Evolutionary conservation across 768 basidiomycete genomes (phyloP), one percentile per base, ranked within the genome.

Genomic region (Agaricus subrufescens): DNA sequence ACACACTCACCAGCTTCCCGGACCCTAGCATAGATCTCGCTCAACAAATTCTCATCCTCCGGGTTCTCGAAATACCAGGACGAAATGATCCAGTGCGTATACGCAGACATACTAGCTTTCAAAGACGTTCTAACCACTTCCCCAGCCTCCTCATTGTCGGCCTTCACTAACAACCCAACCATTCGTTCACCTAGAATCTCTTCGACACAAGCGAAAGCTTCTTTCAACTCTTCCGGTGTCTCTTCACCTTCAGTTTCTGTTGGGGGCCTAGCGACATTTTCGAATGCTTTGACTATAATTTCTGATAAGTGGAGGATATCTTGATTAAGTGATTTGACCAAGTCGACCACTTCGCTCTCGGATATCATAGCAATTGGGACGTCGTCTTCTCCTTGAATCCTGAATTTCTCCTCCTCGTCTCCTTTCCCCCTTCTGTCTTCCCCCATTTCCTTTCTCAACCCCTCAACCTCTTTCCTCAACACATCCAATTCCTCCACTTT

Each of bases 21-120:
- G 23, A 83, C 73, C 55, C 64, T 60, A 25, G 65, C 68, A 54
- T 69, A 76, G 40, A 78, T 75, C 63, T 72, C 71, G 27, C 64
- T 77, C 60, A 70, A 71, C 61, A 80, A 65, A 56, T 71, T 73
- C 51, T 78, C 78, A 54, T 73, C 73, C 44, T 78, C 76, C 1
- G 75, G 75, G 40, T 75, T 74, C 58, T 79, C 78, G 56, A 80
- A 75, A 59, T 75, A 77, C 79, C 79, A 81, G 1, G 78, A 75
- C 14, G 71, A 72, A 50, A 78, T 69, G 40, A 79, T 76, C 79
- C 79, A 80, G 47, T 78, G 73, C 1, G 74, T 69, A 59, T 78
- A 78, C 6, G 76, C 76, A 19, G 71, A 61, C 69, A 80, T 71
- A 26, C 72, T 73, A 29, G 73, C 70, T 58, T 76, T 75, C 58